These are phyloP conservation scores for Coelastrella sp. DNA, from an alignment of 139 green algal genomes.

Conservation along the genomic window DNA sequence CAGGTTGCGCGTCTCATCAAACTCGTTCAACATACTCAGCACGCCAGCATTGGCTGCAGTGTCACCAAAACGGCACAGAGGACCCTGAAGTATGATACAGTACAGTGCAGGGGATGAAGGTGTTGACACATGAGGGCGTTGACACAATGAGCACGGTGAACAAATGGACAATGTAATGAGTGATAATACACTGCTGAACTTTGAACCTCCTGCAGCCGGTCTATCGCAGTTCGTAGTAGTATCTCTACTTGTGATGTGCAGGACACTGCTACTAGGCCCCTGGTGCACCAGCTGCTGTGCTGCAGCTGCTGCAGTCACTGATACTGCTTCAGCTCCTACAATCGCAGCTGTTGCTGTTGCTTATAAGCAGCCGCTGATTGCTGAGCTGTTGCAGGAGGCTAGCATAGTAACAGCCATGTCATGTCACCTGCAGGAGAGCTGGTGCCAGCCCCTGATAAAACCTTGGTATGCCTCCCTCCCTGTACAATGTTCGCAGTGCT, in stretches of 20 bases:
- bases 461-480: conserved; percentile 87
- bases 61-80: conserved; percentile 92
- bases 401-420: too few species aligned
- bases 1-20: conserved; percentile 69
- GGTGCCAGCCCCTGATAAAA: conserved; percentile 94
- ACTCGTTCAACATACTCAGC: conserved; percentile 83
- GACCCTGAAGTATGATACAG: conserved; percentile 71
- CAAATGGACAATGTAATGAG: background rate
- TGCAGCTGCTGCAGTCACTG: background rate
- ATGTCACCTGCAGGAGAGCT: conserved; percentile 80
- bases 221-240: too few species aligned
- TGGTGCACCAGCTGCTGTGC: background rate
- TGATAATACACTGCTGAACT: background rate
- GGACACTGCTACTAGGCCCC: background rate
- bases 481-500: conserved; percentile 85
- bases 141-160: too few species aligned
- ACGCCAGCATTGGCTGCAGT: conserved; percentile 94
- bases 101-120: background rate
- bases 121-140: too few species aligned
- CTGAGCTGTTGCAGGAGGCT: background rate
- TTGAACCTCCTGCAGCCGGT: too few species aligned
- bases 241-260: background rate
- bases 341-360: background rate
- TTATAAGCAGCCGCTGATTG: background rate
- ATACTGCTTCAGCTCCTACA: background rate